A percentile compares a stretch with the other conserved stretches of the same genome.
These are phyloP conservation scores for Agaricus blazei DNA, from an alignment of 768 basidiomycete species.

Conservation along the genomic window DNA sequence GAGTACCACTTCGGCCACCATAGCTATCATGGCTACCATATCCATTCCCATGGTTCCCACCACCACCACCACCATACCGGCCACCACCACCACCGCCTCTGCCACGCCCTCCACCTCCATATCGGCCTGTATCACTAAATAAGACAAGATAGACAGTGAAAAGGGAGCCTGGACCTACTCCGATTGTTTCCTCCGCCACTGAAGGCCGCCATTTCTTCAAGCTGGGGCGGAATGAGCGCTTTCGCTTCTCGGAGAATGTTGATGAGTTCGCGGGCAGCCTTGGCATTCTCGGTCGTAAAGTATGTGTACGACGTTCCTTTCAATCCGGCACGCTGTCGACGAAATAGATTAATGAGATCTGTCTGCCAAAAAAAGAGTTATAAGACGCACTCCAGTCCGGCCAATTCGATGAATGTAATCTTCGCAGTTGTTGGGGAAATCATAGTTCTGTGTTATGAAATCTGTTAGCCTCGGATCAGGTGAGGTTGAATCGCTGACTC, in stretches of 20 bases:
- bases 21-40: constrained; percentile 38
- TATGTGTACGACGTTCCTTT: constrained; percentile 93
- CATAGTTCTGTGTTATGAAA: constrained; percentile 65
- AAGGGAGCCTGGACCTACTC: constrained; percentile 34
- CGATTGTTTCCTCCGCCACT: constrained; percentile 77
- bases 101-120: constrained; percentile 37
- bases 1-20: constrained; percentile 30
- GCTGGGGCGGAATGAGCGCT: constrained; percentile 77
- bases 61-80: constrained; percentile 35
- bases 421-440: constrained; percentile 97
- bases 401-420: constrained; percentile 99
- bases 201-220: constrained; percentile 91
- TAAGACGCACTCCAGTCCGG: constrained; percentile 77
- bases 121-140: constrained; percentile 45
- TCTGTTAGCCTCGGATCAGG: constrained; percentile 7
- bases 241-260: constrained; percentile 85
- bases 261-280: constrained; percentile 89
- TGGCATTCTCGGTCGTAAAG: constrained; percentile 95
- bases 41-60: constrained; percentile 39
- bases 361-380: not conserved
- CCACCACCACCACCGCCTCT: constrained; percentile 31
- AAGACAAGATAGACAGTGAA: not conserved
- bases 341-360: not conserved
- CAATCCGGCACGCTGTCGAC: constrained; percentile 75
- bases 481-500: constrained; percentile 27